Percentiles rank a stretch among this genome's conserved stretches.
Conservation (phyloP, 2,329 filamentous ascomycete genomes). For the Apiospora hydei region DNA sequence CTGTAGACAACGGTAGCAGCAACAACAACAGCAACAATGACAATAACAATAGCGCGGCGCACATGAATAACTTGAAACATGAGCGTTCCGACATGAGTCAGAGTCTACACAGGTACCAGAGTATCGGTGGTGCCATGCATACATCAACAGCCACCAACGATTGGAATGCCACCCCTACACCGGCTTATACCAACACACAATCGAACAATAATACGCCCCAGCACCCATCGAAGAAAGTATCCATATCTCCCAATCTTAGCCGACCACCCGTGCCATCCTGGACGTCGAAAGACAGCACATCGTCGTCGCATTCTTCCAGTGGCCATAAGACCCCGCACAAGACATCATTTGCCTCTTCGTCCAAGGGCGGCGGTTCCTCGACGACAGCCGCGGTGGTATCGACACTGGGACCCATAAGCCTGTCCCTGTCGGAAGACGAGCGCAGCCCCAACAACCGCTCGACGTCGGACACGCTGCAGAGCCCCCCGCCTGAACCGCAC, state of each 20-base stretch:
- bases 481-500: slow-evolving; percentile 52
- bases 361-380: slow-evolving; percentile 31
- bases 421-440: slow-evolving; percentile 68
- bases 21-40: neutral
- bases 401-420: slow-evolving; percentile 51
- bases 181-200: neutral
- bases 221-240: slow-evolving; percentile 59
- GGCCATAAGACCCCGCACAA: slow-evolving; percentile 31
- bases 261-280: slow-evolving; percentile 64
- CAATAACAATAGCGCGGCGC: neutral
- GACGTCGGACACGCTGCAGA: slow-evolving; percentile 53
- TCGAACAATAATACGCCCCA: slow-evolving; percentile 37
- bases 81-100: slow-evolving; percentile 40
- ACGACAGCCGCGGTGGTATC: slow-evolving; percentile 31
- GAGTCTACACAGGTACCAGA: slow-evolving; percentile 30
- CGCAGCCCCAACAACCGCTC: slow-evolving; percentile 60
- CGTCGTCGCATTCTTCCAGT: neutral
- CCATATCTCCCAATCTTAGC: slow-evolving; percentile 57
- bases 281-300: slow-evolving; percentile 36
- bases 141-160: slow-evolving; percentile 39
- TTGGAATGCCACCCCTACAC: slow-evolving; percentile 4
- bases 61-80: slow-evolving; percentile 38
- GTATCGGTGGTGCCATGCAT: slow-evolving; percentile 38
- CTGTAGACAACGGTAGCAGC: neutral
- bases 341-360: slow-evolving; percentile 28